Evolutionary conservation across 1,284 basidiomycete species (phyloP).

Genomic region (Coniferiporia sulphurascens): DNA sequence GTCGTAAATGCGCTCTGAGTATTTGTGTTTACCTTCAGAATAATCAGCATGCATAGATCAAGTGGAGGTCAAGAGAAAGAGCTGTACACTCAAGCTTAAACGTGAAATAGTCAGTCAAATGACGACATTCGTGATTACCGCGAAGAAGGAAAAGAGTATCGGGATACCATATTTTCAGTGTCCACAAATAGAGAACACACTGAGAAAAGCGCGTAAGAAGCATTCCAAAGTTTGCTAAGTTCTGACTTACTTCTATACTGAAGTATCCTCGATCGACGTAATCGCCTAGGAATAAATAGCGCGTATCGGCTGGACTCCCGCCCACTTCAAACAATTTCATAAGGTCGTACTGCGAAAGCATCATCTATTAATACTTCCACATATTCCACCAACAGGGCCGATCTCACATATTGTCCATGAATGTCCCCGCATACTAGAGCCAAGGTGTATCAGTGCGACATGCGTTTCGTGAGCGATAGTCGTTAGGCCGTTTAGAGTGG

Average conservation of each 20-base stretch:
- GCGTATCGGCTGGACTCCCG: slow-evolving; percentile 87
- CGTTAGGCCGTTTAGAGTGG: not conserved
- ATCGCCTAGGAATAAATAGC: slow-evolving; percentile 92
- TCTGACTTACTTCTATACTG: slow-evolving; percentile 69
- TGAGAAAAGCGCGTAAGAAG: slow-evolving; percentile 30
- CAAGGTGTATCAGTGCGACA: slow-evolving; percentile 3
- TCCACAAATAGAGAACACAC: slow-evolving; percentile 89
- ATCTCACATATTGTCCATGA: slow-evolving; percentile 88
- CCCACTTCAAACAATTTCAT: slow-evolving; percentile 96
- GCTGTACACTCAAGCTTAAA: slow-evolving; percentile 84
- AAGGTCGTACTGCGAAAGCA: slow-evolving; percentile 67
- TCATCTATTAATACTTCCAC: not conserved
- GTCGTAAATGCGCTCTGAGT: slow-evolving; percentile 86
- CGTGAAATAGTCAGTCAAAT: slow-evolving; percentile 85
- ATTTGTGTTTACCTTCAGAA: slow-evolving; percentile 82
- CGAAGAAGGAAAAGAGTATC: slow-evolving; percentile 87
- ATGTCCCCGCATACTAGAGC: slow-evolving; percentile 84
- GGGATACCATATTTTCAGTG: slow-evolving; percentile 90
- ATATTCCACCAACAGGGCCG: not conserved
- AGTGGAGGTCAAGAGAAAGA: slow-evolving; percentile 11
- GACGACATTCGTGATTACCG: slow-evolving; percentile 88
- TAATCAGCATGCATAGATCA: not conserved
- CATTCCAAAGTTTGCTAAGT: not conserved
- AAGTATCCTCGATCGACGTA: slow-evolving; percentile 95
- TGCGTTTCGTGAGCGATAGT: not conserved